These are phyloP conservation scores for Digitaria exilis DNA, from an alignment of 202 grass and related monocot species.

Conservation along the genomic window DNA sequence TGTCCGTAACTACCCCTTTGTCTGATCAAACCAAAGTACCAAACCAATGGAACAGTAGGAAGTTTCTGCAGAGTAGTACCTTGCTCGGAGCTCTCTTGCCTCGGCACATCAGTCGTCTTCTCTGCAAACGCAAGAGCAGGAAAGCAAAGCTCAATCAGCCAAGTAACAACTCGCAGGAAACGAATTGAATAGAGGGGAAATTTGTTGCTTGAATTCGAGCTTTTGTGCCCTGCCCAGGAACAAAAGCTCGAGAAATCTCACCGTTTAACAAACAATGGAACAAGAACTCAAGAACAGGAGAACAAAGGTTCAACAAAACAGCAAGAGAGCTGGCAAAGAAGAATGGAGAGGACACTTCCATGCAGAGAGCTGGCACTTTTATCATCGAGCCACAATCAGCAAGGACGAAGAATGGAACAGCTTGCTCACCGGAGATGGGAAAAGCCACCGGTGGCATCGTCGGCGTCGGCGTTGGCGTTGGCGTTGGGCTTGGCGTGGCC, in stretches of 20 bases:
- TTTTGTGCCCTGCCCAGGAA: background rate
- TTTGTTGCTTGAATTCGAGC: background rate
- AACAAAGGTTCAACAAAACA: background rate
- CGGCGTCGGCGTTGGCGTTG: background rate
- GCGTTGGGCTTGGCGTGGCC: background rate
- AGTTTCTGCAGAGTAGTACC: slow-evolving; percentile 24
- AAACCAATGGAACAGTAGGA: slow-evolving; percentile 45
- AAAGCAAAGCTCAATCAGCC: slow-evolving; percentile 27
- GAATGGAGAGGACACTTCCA: too few species aligned
- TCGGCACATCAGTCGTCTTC: slow-evolving; percentile 44
- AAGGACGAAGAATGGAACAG: slow-evolving; percentile 21
- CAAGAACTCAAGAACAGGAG: background rate
- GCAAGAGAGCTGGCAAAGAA: background rate
- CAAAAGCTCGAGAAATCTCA: background rate
- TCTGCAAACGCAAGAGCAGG: slow-evolving; percentile 40
- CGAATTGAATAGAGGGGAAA: background rate
- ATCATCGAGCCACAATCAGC: slow-evolving; percentile 1
- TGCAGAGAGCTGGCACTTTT: background rate
- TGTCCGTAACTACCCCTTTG: background rate
- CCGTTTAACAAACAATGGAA: background rate
- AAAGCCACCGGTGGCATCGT: slow-evolving; percentile 14
- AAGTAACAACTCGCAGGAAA: background rate
- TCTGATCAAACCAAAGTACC: background rate
- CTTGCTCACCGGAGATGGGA: slow-evolving; percentile 49
- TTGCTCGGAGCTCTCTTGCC: slow-evolving; percentile 51